Evolutionary conservation across 2,329 filamentous ascomycete species (phyloP).

Genomic region (Pseudogymnoascus sp.): DNA sequence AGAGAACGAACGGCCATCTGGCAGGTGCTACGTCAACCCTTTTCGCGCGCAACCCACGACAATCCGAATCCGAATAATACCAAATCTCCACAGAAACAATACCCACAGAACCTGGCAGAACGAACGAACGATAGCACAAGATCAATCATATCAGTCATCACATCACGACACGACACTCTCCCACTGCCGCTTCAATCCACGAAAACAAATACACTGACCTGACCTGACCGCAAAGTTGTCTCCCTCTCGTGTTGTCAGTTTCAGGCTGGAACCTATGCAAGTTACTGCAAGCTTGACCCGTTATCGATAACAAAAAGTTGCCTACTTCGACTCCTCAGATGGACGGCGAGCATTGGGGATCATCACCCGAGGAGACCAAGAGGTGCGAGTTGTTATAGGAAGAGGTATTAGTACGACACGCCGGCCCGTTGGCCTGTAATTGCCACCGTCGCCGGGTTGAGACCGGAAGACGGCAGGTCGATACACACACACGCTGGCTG

Average conservation of each 20-base stretch:
- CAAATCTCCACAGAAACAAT: neutral
- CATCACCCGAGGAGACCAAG: neutral
- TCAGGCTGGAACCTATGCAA: neutral
- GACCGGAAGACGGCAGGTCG: neutral
- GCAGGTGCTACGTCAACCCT: constrained; percentile 5
- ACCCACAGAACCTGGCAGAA: neutral
- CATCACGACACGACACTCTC: neutral
- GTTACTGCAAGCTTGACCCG: neutral
- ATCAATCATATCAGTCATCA: neutral
- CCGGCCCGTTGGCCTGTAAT: neutral
- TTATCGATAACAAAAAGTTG: constrained; percentile 5
- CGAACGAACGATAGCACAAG: neutral
- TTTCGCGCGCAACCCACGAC: neutral
- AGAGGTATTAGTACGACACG: neutral
- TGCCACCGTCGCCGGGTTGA: neutral
- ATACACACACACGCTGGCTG: neutral
- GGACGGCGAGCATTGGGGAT: constrained; percentile 2
- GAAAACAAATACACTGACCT: neutral
- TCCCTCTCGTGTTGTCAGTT: neutral
- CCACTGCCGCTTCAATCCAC: neutral
- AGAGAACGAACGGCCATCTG: neutral
- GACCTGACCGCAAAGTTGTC: neutral
- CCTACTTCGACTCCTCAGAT: neutral
- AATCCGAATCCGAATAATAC: neutral
- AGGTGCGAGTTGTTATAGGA: neutral